These are phyloP conservation scores for Colletotrichum theobromicola DNA, from an alignment of 2,329 filamentous ascomycete species.

Conservation along the genomic window DNA sequence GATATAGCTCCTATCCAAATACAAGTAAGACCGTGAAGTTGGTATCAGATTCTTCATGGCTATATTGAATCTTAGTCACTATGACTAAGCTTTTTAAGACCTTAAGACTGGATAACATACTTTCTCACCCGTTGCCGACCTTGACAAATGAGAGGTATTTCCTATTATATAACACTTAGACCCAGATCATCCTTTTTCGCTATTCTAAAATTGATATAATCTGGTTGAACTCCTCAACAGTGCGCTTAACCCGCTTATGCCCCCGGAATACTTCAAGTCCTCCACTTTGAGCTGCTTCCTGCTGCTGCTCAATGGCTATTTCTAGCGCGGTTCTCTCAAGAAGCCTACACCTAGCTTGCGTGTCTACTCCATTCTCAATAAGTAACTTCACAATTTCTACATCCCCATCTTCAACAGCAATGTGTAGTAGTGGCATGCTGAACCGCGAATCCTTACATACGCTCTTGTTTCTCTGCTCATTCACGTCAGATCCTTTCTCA, in stretches of 20 bases:
- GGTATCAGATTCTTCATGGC: no score
- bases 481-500: neutral
- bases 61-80: no score
- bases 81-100: no score
- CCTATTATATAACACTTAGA: neutral
- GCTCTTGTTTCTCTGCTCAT: neutral
- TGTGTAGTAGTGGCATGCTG: accelerated
- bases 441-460: no score
- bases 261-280: accelerated
- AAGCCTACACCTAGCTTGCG: no score
- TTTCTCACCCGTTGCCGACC: accelerated
- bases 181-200: accelerated
- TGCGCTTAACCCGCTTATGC: accelerated
- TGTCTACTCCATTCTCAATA: neutral
- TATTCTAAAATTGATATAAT: accelerated
- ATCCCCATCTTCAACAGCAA: accelerated
- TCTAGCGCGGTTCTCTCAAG: neutral
- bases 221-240: neutral
- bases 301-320: accelerated
- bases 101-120: no score
- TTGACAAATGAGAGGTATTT: accelerated
- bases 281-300: neutral
- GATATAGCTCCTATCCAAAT: no score
- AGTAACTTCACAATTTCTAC: neutral
- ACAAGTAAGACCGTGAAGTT: no score